A percentile compares a stretch with the other conserved stretches of the same genome.
phyloP scores from a whole-genome alignment of 352 stramenopile species.

The Achlya hypogyna region DNA sequence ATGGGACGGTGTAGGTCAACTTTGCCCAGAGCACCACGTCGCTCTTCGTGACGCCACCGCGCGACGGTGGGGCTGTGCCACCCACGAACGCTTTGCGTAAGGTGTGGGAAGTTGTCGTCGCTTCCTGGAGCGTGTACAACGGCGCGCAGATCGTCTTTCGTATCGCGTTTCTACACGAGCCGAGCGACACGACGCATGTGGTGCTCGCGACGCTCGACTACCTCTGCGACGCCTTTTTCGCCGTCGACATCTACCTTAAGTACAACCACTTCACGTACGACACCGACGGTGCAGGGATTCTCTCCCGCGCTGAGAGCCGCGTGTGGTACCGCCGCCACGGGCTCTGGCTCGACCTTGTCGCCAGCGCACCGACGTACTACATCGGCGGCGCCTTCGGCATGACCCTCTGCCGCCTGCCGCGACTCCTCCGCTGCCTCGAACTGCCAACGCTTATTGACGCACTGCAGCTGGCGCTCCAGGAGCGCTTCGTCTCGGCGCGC shows the following conservation, averaged over 20 bases:
- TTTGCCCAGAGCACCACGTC: slow-evolving; percentile 10
- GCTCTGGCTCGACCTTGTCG: slow-evolving; percentile 35
- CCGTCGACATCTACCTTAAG: slow-evolving; percentile 53
- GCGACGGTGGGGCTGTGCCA: slow-evolving; percentile 2
- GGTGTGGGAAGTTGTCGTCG: slow-evolving; percentile 52
- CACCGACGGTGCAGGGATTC: slow-evolving; percentile 31
- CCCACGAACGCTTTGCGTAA: slow-evolving; percentile 27
- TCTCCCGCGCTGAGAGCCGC: slow-evolving; percentile 39
- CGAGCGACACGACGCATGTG: slow-evolving; percentile 17
- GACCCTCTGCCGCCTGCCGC: slow-evolving; percentile 46
- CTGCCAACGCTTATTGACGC: slow-evolving; percentile 39
- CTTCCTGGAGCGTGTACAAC: slow-evolving; percentile 52
- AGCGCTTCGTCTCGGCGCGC: slow-evolving; percentile 49
- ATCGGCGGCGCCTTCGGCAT: slow-evolving; percentile 45
- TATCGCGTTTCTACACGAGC: slow-evolving; percentile 45
- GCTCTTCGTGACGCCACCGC: slow-evolving; percentile 5
- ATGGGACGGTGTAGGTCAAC: slow-evolving; percentile 40
- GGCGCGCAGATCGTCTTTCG: slow-evolving; percentile 61
- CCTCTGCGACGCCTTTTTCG: slow-evolving; percentile 33
- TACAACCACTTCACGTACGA: slow-evolving; percentile 75
- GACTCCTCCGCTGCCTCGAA: slow-evolving; percentile 37
- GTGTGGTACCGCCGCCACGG: slow-evolving; percentile 32
- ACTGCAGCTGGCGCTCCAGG: slow-evolving; percentile 59
- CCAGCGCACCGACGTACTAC: slow-evolving; percentile 59
- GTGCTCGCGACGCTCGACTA: slow-evolving; percentile 34